Conservation (phyloP, 2,329 filamentous ascomycete genomes). For the Botrytis byssoidea region DNA sequence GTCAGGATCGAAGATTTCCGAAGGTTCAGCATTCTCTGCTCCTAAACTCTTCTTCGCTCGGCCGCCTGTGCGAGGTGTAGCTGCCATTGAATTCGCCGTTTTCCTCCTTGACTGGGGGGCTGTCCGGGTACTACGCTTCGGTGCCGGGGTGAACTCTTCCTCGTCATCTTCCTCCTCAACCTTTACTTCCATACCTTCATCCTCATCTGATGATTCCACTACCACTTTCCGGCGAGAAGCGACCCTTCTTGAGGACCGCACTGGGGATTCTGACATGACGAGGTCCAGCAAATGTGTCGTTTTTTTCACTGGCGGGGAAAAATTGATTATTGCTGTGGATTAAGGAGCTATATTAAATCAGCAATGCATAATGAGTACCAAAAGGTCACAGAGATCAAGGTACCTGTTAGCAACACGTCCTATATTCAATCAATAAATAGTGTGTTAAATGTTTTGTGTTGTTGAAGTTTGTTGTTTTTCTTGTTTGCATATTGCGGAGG, state of each 20-base stretch:
- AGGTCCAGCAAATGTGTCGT: slow-evolving; percentile 3
- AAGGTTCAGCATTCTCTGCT: slow-evolving; percentile 55
- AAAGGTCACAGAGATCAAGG: neutral
- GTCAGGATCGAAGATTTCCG: slow-evolving; percentile 59
- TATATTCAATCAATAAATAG: slow-evolving; percentile 10
- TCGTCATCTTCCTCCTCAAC: slow-evolving; percentile 57
- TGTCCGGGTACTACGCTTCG: slow-evolving; percentile 55
- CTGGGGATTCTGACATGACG: slow-evolving; percentile 39
- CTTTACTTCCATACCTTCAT: slow-evolving; percentile 64
- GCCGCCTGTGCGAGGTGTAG: slow-evolving; percentile 37
- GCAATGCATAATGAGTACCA: neutral
- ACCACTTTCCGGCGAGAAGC: slow-evolving; percentile 69
- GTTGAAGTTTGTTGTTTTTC: slow-evolving; percentile 13
- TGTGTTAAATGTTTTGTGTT: slow-evolving; percentile 2
- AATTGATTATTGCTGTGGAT: neutral
- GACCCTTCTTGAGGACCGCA: slow-evolving; percentile 58
- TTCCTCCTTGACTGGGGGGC: slow-evolving; percentile 53
- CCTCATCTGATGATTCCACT: slow-evolving; percentile 72
- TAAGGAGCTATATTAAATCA: slow-evolving; percentile 1
- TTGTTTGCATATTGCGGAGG: slow-evolving; percentile 10
- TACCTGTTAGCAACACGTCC: neutral
- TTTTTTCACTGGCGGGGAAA: slow-evolving; percentile 22
- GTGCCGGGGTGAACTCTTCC: slow-evolving; percentile 73
- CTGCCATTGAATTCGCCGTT: slow-evolving; percentile 37
- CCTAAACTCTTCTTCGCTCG: slow-evolving; percentile 44